Evolutionary conservation across 495 filamentous ascomycete species (phyloP).

Genomic region (Neurospora intermedia): DNA sequence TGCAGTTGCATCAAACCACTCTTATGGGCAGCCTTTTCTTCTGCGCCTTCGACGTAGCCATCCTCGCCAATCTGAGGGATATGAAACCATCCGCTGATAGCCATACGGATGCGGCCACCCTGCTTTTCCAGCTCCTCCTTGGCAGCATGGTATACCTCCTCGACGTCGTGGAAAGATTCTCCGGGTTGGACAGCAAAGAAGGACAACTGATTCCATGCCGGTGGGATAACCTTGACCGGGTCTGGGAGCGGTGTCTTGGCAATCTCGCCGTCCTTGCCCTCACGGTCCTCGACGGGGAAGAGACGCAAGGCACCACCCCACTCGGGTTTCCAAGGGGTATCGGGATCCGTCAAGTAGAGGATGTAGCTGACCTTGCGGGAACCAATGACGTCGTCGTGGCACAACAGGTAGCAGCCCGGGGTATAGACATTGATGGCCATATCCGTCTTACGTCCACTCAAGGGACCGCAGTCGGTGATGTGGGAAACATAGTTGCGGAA

Average conservation of each 20-base stretch:
- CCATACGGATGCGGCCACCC: slow-evolving; percentile 76
- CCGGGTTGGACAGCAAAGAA: slow-evolving; percentile 98
- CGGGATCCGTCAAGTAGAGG: slow-evolving; percentile 88
- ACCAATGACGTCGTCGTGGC: slow-evolving; percentile 97
- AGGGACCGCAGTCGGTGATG: slow-evolving; percentile 71
- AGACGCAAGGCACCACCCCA: slow-evolving; percentile 92
- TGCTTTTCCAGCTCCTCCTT: slow-evolving; percentile 46
- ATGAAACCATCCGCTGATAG: slow-evolving; percentile 99
- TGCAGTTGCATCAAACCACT: slow-evolving; percentile 87
- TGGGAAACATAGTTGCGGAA: slow-evolving; percentile 83
- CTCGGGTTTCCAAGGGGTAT: slow-evolving; percentile 77
- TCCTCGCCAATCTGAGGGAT: slow-evolving; percentile 93
- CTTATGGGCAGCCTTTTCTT: slow-evolving; percentile 75
- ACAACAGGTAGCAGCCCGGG: slow-evolving; percentile 87
- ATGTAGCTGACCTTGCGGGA: slow-evolving; percentile 91
- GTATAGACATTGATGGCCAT: slow-evolving; percentile 99
- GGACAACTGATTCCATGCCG: slow-evolving; percentile 91
- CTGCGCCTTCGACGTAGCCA: slow-evolving; percentile 81
- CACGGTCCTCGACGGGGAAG: slow-evolving; percentile 60
- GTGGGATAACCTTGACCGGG: slow-evolving; percentile 66
- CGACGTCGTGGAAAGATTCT: slow-evolving; percentile 96
- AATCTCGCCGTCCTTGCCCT: slow-evolving; percentile 54
- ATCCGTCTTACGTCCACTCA: slow-evolving; percentile 93
- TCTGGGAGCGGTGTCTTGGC: slow-evolving; percentile 70
- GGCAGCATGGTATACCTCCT: slow-evolving; percentile 75